Evolutionary conservation across 352 stramenopile genomes (phyloP), one percentile per base, ranked within the genome.

Genomic region (Phytophthora crassamura): DNA sequence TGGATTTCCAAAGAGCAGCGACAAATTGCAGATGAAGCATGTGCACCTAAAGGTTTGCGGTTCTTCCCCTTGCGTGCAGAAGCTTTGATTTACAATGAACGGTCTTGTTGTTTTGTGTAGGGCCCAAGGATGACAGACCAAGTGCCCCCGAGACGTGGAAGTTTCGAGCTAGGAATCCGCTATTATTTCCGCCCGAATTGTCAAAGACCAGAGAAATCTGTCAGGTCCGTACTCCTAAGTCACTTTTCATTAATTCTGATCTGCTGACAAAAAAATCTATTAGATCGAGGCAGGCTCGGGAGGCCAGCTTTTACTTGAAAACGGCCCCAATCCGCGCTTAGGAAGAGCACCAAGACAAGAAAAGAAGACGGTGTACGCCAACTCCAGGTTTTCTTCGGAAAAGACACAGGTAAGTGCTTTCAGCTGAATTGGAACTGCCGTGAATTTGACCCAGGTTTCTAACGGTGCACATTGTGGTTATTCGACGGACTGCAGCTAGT

Each of bases 151-250:
- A 94, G 1, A 90, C 83, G 3, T 96, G 88, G 88, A 80, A 64
- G 12, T 90, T 82, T 70, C 86, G 80, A 28, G 83, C 83, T 15
- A 84, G 82, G 12, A 96, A 96, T 41, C 78, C 83, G 12, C 65
- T 96, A 34, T 53, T 93, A 2, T 96, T 94, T 58, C 80, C 79
- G 35, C 88, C 88, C n/a, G 82, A 93, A 20, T 43, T 93, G 8
- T 55, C 77, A 62, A 65, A 65, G 41, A 88, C 69, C 7, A 69
- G 74, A 22, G 67, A 84, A 35, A 93, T 94, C 32, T 93, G 79
- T 50, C 68, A 77, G 56, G 87, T 94, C 56, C 1, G 61, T 70
- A 7, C 1, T 32, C 7, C 20, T 3, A 6, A 32, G 7, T 18
- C 22, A 25, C 25, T 39, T 54, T 46, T 12, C 11, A 25, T 25